Conservation (phyloP, 2,329 filamentous ascomycete genomes). For the Alternaria metachromatica region DNA sequence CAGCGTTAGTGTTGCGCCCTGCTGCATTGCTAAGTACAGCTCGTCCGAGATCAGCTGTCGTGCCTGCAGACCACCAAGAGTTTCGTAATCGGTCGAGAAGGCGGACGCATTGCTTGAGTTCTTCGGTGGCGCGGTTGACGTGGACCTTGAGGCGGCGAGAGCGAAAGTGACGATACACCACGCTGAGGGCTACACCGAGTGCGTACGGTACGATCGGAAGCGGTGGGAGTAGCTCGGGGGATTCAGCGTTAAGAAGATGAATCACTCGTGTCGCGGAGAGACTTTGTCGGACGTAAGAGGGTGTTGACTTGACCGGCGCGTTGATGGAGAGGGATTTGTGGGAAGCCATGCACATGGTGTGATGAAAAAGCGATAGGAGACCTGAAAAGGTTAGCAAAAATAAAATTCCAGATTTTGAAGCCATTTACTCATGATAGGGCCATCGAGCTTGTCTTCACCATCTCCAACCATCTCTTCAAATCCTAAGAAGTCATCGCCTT, state of each 20-base stretch:
- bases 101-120: constrained; percentile 53
- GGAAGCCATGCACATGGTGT: constrained; percentile 63
- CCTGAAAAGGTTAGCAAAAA: constrained; percentile 39
- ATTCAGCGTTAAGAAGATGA: constrained; percentile 57
- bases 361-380: constrained; percentile 63
- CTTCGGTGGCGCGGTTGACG: constrained; percentile 55
- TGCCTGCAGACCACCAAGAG: constrained; percentile 56
- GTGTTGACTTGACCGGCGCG: constrained; percentile 55
- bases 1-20: constrained; percentile 42
- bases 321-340: constrained; percentile 57
- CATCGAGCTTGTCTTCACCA: constrained; percentile 47
- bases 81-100: constrained; percentile 54
- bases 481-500: constrained; percentile 54
- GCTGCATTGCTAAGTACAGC: constrained; percentile 50
- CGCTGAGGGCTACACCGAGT: constrained; percentile 61
- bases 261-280: constrained; percentile 64
- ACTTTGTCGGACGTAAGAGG: constrained; percentile 61
- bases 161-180: constrained; percentile 64
- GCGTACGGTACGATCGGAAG: constrained; percentile 64
- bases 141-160: constrained; percentile 58
- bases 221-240: constrained; percentile 56
- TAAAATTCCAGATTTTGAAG: constrained; percentile 5
- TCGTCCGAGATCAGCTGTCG: constrained; percentile 52
- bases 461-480: constrained; percentile 54
- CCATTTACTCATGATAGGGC: constrained; percentile 46